Evolutionary conservation across 192 early-diverging fungal genomes (phyloP).

Genomic region (Radiomyces spectabilis): DNA sequence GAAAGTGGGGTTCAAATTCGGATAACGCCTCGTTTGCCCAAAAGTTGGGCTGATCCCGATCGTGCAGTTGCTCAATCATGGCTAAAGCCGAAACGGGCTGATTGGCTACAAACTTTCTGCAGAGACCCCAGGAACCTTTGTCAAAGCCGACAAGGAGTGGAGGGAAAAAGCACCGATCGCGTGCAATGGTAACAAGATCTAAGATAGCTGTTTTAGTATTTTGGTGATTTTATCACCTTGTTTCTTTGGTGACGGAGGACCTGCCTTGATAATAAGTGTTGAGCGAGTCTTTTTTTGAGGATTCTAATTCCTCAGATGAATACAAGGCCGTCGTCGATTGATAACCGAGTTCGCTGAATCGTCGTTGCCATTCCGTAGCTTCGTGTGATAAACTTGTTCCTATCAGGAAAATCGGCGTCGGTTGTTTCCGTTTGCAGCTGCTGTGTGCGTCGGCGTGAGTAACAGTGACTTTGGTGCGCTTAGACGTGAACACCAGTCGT

Average conservation of each 20-base stretch:
- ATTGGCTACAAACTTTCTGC: constrained; percentile 14
- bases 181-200: constrained; percentile 6
- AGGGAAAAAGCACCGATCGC: constrained; percentile 11
- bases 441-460: no score
- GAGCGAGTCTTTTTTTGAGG: background rate
- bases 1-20: constrained; percentile 17
- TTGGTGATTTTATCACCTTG: background rate
- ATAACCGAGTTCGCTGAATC: background rate
- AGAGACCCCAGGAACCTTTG: constrained; percentile 1
- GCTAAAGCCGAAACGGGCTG: constrained; percentile 13
- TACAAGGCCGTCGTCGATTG: background rate
- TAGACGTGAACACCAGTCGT: no score
- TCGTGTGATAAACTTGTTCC: no score
- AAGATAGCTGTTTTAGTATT: background rate
- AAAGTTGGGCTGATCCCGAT: background rate
- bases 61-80: background rate
- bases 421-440: no score
- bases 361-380: background rate
- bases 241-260: no score
- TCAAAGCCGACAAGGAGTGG: constrained; percentile 9
- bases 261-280: background rate
- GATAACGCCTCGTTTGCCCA: background rate
- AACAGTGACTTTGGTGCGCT: no score
- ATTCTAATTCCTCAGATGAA: background rate
- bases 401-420: no score